Conservation (phyloP, 345 rosid species). For the Schrenkiella parvula region DNA sequence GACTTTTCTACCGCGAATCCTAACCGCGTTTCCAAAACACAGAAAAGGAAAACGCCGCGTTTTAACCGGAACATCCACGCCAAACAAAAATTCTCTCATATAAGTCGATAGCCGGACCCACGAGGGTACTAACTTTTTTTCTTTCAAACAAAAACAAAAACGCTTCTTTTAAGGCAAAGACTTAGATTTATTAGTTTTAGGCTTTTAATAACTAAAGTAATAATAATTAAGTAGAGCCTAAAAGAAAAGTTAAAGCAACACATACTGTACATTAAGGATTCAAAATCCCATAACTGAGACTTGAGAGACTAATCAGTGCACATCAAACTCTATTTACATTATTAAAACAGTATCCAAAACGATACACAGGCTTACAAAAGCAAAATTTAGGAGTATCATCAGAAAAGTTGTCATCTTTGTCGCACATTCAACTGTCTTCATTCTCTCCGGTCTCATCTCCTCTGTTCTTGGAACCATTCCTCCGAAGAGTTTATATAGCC, state of each 20-base stretch:
- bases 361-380: constrained; percentile 3
- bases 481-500: constrained; percentile 1
- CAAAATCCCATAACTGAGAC: constrained; percentile 14
- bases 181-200: not conserved
- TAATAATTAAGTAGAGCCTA: constrained; percentile 1
- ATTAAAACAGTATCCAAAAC: not conserved
- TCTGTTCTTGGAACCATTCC: constrained; percentile 13
- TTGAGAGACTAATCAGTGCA: not conserved
- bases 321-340: constrained; percentile 12
- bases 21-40: constrained; percentile 3
- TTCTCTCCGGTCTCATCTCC: not conserved
- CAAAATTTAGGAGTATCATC: not conserved
- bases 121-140: not conserved
- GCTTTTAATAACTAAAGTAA: constrained; percentile 9
- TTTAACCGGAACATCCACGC: not conserved
- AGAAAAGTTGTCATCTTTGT: constrained; percentile 10
- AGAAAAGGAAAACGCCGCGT: not conserved
- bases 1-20: constrained; percentile 1
- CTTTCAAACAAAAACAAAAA: not conserved
- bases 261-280: not conserved
- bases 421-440: not conserved
- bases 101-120: not conserved
- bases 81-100: not conserved
- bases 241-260: constrained; percentile 7
- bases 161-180: constrained; percentile 12